Percentiles rank a stretch among this genome's conserved stretches.
These are phyloP conservation scores for Aspergillus carlsbadensis DNA, from an alignment of 495 filamentous ascomycete genomes.

Conservation along the genomic window DNA sequence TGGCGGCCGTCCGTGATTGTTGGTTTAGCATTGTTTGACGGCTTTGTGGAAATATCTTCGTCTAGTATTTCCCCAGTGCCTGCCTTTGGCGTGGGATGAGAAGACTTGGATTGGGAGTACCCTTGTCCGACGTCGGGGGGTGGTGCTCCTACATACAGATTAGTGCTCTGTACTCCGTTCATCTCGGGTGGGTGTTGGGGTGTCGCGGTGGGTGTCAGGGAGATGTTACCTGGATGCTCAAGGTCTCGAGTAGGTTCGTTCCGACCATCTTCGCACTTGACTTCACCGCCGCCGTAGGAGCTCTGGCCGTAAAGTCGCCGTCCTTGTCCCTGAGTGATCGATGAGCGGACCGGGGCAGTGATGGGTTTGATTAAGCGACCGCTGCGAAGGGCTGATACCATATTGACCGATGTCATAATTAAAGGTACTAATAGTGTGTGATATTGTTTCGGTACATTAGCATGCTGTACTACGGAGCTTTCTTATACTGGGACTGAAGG, in stretches of 20 bases:
- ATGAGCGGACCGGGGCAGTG: background rate
- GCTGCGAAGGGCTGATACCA: background rate
- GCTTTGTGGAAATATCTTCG: slow-evolving; percentile 2
- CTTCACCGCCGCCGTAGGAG: slow-evolving; percentile 24
- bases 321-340: background rate
- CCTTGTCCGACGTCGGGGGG: slow-evolving; percentile 22
- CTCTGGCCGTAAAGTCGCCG: slow-evolving; percentile 21
- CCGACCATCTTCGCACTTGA: slow-evolving; percentile 9
- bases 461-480: background rate
- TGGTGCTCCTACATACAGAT: slow-evolving; percentile 14
- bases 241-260: slow-evolving; percentile 22
- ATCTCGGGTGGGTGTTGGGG: too few relatives aligned
- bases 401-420: background rate
- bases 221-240: slow-evolving; percentile 27
- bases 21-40: slow-evolving; percentile 40
- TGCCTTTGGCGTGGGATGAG: background rate
- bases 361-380: background rate
- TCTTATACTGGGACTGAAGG: slow-evolving; percentile 1
- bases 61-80: background rate
- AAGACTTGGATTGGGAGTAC: background rate
- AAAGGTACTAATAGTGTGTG: background rate
- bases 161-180: background rate
- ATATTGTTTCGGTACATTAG: too few relatives aligned
- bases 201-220: too few relatives aligned
- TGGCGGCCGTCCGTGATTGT: slow-evolving; percentile 34